Percentiles rank a stretch among this genome's conserved stretches.
These are phyloP conservation scores for Alloascoidea hylecoeti DNA, from an alignment of 805 yeast species.

Conservation along the genomic window DNA sequence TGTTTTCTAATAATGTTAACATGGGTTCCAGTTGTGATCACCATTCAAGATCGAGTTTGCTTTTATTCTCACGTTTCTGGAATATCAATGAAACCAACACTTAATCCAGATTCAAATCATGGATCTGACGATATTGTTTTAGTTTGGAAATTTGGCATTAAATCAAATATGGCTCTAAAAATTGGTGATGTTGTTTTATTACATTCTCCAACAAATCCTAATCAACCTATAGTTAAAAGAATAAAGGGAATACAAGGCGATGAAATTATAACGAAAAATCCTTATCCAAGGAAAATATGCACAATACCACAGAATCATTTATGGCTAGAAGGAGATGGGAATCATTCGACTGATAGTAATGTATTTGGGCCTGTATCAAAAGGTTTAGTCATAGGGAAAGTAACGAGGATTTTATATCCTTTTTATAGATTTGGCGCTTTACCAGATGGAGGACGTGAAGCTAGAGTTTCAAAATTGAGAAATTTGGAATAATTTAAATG, in stretches of 20 bases:
- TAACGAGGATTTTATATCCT: conserved; percentile 60
- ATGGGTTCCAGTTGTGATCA: conserved; percentile 58
- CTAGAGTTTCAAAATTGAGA: conserved; percentile 22
- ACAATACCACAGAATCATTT: conserved; percentile 65
- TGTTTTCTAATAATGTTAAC: conserved; percentile 18
- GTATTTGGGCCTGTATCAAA: conserved; percentile 79
- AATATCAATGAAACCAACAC: conserved; percentile 68
- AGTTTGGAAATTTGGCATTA: conserved; percentile 49
- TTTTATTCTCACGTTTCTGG: conserved; percentile 56
- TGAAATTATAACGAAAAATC: conserved; percentile 29
- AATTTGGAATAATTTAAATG: too few species aligned
- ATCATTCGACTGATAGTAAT: conserved; percentile 68
- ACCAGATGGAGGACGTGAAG: conserved; percentile 40
- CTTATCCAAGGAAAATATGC: conserved; percentile 51
- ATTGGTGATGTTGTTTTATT: conserved; percentile 66
- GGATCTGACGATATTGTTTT: conserved; percentile 31
- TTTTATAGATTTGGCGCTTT: conserved; percentile 34
- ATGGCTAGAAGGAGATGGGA: conserved; percentile 94
- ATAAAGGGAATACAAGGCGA: conserved; percentile 70
- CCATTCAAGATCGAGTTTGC: conserved; percentile 44
- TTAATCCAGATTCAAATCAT: conserved; percentile 48
- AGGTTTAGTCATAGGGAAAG: conserved; percentile 72
- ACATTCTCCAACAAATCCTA: conserved; percentile 73
- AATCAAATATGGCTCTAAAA: conserved; percentile 28
- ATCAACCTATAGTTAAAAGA: conserved; percentile 62